A percentile compares a stretch with the other conserved stretches of the same genome.
Evolutionary conservation across 75 land plant species (phyloP).

Genomic region (Azolla pinnata): DNA sequence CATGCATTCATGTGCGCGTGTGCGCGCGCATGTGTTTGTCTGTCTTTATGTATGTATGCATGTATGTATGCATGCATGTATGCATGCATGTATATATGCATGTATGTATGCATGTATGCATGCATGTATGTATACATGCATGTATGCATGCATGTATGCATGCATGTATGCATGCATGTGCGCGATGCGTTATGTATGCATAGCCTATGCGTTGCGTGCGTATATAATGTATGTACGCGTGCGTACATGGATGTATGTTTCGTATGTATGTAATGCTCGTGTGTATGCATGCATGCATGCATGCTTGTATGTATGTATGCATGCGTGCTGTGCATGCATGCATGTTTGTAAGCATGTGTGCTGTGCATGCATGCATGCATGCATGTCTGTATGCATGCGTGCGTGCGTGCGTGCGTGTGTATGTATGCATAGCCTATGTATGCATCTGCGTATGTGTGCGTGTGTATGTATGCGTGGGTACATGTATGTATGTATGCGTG

Average conservation of each 20-base stretch:
- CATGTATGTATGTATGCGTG: too few relatives aligned
- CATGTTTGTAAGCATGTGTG: too few relatives aligned
- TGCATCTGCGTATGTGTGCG: not conserved
- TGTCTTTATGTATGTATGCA: constrained; percentile 6
- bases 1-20: not conserved
- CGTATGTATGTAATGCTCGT: too few relatives aligned
- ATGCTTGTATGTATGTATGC: too few relatives aligned
- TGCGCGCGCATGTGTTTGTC: not conserved
- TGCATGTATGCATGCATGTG: not conserved
- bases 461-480: too few relatives aligned
- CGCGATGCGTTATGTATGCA: not conserved
- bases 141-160: not conserved
- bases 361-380: not conserved
- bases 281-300: not conserved
- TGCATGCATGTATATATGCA: not conserved
- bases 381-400: too few relatives aligned
- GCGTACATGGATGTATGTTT: too few relatives aligned
- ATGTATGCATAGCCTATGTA: too few relatives aligned
- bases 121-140: not conserved
- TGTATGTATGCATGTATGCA: not conserved
- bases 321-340: too few relatives aligned
- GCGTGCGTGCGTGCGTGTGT: not conserved
- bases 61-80: not conserved
- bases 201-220: too few relatives aligned
- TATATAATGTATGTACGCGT: too few relatives aligned